Evolutionary conservation across 441 rosid genomes (phyloP).

Genomic region (Pelargonium fulgidum): DNA sequence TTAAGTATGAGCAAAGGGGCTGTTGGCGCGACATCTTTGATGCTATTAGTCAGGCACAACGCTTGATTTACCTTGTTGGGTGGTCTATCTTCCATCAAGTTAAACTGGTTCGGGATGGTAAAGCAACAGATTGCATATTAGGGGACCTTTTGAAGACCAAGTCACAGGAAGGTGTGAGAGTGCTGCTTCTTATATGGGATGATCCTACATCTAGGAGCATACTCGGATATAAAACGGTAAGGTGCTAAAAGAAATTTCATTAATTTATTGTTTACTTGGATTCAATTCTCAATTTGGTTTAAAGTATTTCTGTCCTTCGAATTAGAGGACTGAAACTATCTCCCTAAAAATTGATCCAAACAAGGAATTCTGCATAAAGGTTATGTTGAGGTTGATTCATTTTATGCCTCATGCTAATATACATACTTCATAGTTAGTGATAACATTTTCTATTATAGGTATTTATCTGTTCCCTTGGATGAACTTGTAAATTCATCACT

Average conservation of each 20-base stretch:
- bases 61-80: conserved; percentile 77
- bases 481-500: too few relatives aligned
- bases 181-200: conserved; percentile 92
- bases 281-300: background rate
- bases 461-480: too few relatives aligned
- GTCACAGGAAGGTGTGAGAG: conserved; percentile 96
- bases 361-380: too few relatives aligned
- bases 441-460: too few relatives aligned
- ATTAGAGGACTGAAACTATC: too few relatives aligned
- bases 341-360: too few relatives aligned
- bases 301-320: too few relatives aligned
- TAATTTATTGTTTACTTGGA: conserved; percentile 1
- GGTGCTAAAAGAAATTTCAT: conserved; percentile 16
- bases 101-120: conserved; percentile 54
- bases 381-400: too few relatives aligned
- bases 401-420: too few relatives aligned
- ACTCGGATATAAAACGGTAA: conserved; percentile 76
- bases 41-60: conserved; percentile 73
- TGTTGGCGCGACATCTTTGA: conserved; percentile 89
- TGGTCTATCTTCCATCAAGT: conserved; percentile 98
- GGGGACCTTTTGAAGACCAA: conserved; percentile 81
- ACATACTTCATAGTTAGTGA: too few relatives aligned
- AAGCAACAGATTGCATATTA: conserved; percentile 42
- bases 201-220: conserved; percentile 92
- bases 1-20: conserved; percentile 66